Base-by-base conservation (phyloP, 768 basidiomycete species). In the Rickenella mellea region DNA sequence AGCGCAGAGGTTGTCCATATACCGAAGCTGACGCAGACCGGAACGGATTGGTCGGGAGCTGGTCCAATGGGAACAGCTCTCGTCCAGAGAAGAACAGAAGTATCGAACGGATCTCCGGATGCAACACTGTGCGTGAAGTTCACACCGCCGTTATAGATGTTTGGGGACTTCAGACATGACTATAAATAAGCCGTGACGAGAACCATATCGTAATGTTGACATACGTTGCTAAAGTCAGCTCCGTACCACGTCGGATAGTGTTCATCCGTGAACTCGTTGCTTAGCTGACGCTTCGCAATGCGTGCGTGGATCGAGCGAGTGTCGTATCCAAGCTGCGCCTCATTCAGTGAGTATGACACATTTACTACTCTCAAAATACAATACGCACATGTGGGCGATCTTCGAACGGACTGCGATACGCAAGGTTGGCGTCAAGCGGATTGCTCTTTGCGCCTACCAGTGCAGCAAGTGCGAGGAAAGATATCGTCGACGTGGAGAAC, bases 51-150 rank as follows among this genome's bases (percentile, higher is more conserved):
- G 50, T 73, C 71, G 0, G 69, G 71, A 37, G 56, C 50, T 28
- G 54, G 31, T 11, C 54, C 38, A 19, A 59, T 55, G 9, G 71
- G 67, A 15, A 63, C 59, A 2, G 76, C 72, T 19, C 73, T 71
- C 2, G 76, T 79, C 76, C 77, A 79, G 14, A 76, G 63, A 27
- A 76, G 61, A 27, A 76, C 65, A 19, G 73, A 75, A 15, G 62
- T 65, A 45, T 71, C 70, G 36, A 71, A 65, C 4, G 76, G 75
- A 50, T 78, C 74, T 6, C 55, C 55, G 5, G 55, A 56, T 11
- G 55, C 55, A 38, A 56, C 51, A 31, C 45, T 44, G 47, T 72
- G 70, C 9, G 70, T 71, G 47, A 73, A 72, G 42, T 71, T 69
- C 32, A 73, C 47, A 7, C 70, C 71, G n/a, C 69, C 67, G n/a